Evolutionary conservation across 1,284 basidiomycete species (phyloP), one percentile per base, ranked within the genome.

Genomic region (Cryptococcus sp.): DNA sequence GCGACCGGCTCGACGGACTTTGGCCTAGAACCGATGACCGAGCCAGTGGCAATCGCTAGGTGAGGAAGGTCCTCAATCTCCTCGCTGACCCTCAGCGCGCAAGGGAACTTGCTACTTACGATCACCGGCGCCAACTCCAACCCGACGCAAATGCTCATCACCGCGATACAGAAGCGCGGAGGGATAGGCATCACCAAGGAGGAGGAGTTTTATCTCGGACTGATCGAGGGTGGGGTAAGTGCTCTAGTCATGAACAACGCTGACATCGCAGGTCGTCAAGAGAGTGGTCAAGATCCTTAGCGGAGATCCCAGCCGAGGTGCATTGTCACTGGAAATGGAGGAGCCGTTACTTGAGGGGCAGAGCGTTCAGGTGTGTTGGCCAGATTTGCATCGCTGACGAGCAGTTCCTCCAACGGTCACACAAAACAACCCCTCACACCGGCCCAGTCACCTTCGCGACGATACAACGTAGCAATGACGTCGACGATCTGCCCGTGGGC

Each of bases 221-320:
- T 81, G 47, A 62, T 74, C 27, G 54, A 61, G 38, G 38, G 55
- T 30, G 58, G 58, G 22, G 66, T 66, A 15, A 59, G 64, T 63
- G 15, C 46, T 8, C 8, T 50, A 11, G 17, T 17, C 41, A 40
- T 39, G 50, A 77, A 86, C 20, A 84, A 83, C 80, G 76, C 52
- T 22, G 19, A 25, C n/a, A 19, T 10, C 41, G 42, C 16, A 45
- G 40, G 42, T 48, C 3, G 54, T 55, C 5, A 58, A 61, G 27
- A 55, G 65, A 42, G 68, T 72, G 6, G 71, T 78, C 5, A 72
- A 70, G 55, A 88, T 93, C 62, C 84, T 84, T 16, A 87, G 88
- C 0, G 91, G 91, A 1, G 90, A 91, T 73, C 90, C 89, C 0
- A 85, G 85, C 22, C 82, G 88, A 10, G 91, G 91, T 0, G 84